phyloP scores from a whole-genome alignment of 2,329 filamentous ascomycete genomes.

The Shiraia sp. region DNA sequence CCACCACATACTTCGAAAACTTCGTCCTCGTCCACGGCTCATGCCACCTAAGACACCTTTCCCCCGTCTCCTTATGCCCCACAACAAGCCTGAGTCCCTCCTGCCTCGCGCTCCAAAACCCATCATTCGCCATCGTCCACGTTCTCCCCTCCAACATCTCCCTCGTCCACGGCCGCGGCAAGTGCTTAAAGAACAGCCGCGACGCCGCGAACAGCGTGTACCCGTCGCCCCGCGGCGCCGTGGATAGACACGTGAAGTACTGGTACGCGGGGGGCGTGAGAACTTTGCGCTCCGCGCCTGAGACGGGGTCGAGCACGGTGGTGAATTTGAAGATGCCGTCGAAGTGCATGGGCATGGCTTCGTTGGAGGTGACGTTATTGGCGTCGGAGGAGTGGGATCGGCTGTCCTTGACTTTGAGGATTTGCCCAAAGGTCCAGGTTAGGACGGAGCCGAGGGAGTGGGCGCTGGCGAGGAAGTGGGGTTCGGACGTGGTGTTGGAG shows the following conservation, averaged over 20 bases:
- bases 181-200: slow-evolving; percentile 54
- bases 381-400: slow-evolving; percentile 51
- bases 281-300: slow-evolving; percentile 48
- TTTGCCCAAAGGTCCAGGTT: slow-evolving; percentile 61
- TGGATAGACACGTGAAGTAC: slow-evolving; percentile 54
- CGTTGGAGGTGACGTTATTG: slow-evolving; percentile 57
- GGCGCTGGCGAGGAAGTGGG: slow-evolving; percentile 53
- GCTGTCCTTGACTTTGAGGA: slow-evolving; percentile 65
- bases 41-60: slow-evolving; percentile 59
- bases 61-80: slow-evolving; percentile 51
- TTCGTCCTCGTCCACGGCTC: slow-evolving; percentile 60
- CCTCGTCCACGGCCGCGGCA: slow-evolving; percentile 45
- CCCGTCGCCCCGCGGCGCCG: slow-evolving; percentile 56
- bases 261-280: slow-evolving; percentile 49
- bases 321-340: slow-evolving; percentile 61
- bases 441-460: slow-evolving; percentile 54
- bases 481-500: slow-evolving; percentile 50
- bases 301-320: slow-evolving; percentile 43
- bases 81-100: slow-evolving; percentile 51
- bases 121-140: slow-evolving; percentile 12
- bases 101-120: slow-evolving; percentile 45
- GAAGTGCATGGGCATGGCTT: slow-evolving; percentile 60
- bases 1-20: slow-evolving; percentile 53
- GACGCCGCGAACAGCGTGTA: slow-evolving; percentile 61
- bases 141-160: slow-evolving; percentile 48